These are phyloP conservation scores for Cicer arietinum DNA, from an alignment of 306 rosid genomes.

Conservation along the genomic window DNA sequence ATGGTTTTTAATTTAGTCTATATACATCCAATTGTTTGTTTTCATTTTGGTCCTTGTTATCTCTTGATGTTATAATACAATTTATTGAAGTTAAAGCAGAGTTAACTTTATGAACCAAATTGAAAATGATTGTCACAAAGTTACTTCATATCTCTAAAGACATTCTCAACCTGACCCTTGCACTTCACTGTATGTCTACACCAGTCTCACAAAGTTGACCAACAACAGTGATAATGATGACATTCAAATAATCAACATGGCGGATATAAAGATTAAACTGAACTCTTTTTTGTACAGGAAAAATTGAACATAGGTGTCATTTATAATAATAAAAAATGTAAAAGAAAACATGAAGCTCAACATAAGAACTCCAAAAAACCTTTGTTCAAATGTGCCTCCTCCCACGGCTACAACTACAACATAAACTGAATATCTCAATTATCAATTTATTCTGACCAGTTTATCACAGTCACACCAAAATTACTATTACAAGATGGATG, in stretches of 20 bases:
- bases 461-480: slow-evolving; percentile 19
- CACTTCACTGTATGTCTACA: neutral
- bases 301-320: neutral
- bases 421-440: neutral
- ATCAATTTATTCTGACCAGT: slow-evolving; percentile 6
- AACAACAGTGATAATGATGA: neutral
- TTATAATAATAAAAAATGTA: neutral
- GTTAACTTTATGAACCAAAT: neutral
- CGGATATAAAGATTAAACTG: neutral
- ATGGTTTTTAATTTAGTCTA: neutral
- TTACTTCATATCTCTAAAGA: neutral
- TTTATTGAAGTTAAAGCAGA: neutral
- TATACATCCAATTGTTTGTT: neutral
- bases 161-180: slow-evolving; percentile 15
- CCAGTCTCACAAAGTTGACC: neutral
- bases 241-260: neutral
- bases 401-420: neutral
- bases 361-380: neutral
- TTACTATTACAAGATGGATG: no score
- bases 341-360: slow-evolving; percentile 4
- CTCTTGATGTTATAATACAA: neutral
- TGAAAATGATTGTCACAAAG: slow-evolving; percentile 10
- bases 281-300: neutral
- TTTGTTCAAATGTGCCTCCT: neutral
- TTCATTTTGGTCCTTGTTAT: neutral